Evolutionary conservation across 805 yeast species (phyloP), one percentile per base, ranked within the genome.

Genomic region (Candida succiphila): DNA sequence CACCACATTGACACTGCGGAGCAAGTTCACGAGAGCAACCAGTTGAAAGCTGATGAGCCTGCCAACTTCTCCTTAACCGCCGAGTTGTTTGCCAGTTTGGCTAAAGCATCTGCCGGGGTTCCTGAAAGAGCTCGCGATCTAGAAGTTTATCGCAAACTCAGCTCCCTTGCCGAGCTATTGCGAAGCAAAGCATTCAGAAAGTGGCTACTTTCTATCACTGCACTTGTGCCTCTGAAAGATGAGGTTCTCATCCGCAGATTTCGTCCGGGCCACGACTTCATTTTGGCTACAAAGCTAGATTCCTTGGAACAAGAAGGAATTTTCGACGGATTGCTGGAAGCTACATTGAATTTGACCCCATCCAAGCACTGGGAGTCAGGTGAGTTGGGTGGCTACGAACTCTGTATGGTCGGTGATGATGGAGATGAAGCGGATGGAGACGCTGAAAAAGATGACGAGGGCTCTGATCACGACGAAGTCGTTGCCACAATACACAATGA

Each of bases 241-340:
- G 84, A 80, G 43, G 60, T 82, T 2, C 51, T 88, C 18, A 70
- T 84, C 7, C 70, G 99, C 48, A 66, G 96, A 41, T 92, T 92
- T 61, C 73, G 98, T 46, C 98, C 96, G 1, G 98, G 97, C 3
- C 78, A 74, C 20, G 99, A 92, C 54, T 92, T 84, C 56, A 88
- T 89, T 3, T 60, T 92, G 29, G 98, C 98, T 0, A 84, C 97
- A 1, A 67, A 39, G 44, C 44, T 47, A 36, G 61, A 44, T 18
- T 48, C 38, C 2, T 49, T 46, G 18, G 58, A 64, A 10, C 58
- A 57, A 19, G 63, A 63, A 25, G 61, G 62, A 29, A 61, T 67
- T 2, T 58, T 73, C 28, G 69, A 64, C 27, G 71, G 73, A 3
- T 51, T 74, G 1, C 54, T 89, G 15, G 97, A 89, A 48, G 92